Base-by-base conservation (phyloP, 1,284 basidiomycete species). In the Coriolopsis trogii region DNA sequence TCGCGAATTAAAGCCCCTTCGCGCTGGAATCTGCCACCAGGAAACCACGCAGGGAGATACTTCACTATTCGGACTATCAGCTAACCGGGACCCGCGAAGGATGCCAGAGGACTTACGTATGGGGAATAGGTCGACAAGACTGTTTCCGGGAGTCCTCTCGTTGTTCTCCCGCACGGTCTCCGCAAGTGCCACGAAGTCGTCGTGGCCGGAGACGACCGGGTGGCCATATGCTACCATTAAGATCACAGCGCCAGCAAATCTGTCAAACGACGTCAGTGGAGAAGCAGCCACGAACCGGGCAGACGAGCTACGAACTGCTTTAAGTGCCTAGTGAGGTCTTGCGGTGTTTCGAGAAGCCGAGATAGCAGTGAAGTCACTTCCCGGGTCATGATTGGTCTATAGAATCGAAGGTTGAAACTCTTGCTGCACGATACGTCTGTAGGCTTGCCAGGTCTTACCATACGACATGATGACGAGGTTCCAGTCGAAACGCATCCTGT, bases 101-200 rank as follows among this genome's bases (percentile, higher is more conserved):
- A 37, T 6, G n/a, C 3, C n/a, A n/a, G n/a, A n/a, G n/a, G n/a
- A 18, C 30, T 34, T 12, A 53, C 61, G 26, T 13, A 59, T 40
- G 26, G 63, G 63, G 6, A 61, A 29, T 2, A 52, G 28, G 24
- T 64, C 61, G 3, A 63, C 58, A 3, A 64, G 38, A n/a, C 38
- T 53, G 10, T 34, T 40, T 1, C 60, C 60, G 3, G 60, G 60
- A 1, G 18, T 36, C 20, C 26, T 25, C 3, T 55, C 54, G 28
- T 47, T 51, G 16, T 38, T 38, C 31, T 53, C 30, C 18, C 55
- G 33, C 1, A 56, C 56, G 3, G 47, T 33, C 21, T 60, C 56
- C 4, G 54, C 51, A 3, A 56, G 31, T 4, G 21, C 42, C n/a
- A 60, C 45, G 38, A 34, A 60, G n/a, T 46, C 21, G 38, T 60